Percentiles rank a stretch among this genome's conserved stretches.
Evolutionary conservation across 495 filamentous ascomycete species (phyloP).

Genomic region (Aspergillus indologenus): DNA sequence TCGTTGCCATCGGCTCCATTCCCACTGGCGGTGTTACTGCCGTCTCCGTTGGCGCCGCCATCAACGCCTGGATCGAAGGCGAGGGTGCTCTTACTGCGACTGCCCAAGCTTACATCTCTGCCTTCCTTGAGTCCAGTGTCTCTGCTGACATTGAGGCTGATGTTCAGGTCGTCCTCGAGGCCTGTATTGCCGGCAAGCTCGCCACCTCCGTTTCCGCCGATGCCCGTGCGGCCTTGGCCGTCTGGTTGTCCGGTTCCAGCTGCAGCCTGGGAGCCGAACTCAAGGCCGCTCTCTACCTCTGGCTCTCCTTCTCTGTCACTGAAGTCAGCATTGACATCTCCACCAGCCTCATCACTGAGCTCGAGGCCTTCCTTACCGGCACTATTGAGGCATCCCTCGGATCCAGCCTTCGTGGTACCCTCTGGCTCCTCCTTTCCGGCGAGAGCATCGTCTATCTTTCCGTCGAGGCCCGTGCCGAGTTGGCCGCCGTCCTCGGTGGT

Average conservation of each 20-base stretch:
- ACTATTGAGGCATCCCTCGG: conserved; percentile 30
- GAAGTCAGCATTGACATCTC: conserved; percentile 31
- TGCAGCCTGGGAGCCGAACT: conserved; percentile 41
- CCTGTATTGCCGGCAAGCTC: conserved; percentile 33
- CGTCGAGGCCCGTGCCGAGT: conserved; percentile 36
- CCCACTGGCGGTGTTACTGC: conserved; percentile 31
- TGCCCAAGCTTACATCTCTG: conserved; percentile 34
- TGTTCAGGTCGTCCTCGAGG: conserved; percentile 30
- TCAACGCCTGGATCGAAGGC: conserved; percentile 32
- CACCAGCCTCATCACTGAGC: conserved; percentile 27
- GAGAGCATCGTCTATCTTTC: conserved; percentile 36
- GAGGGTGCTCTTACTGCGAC: conserved; percentile 28
- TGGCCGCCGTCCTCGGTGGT: conserved; percentile 42
- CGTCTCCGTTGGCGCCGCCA: conserved; percentile 37
- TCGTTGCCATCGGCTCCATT: conserved; percentile 29
- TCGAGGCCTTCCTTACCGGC: conserved; percentile 31
- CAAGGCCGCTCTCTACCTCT: conserved; percentile 42
- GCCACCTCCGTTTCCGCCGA: conserved; percentile 30
- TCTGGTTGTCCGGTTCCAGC: conserved; percentile 37
- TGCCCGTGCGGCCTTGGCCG: conserved; percentile 33
- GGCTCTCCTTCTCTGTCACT: conserved; percentile 34
- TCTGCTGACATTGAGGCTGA: conserved; percentile 28
- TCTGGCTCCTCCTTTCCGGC: conserved; percentile 34
- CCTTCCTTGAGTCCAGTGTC: conserved; percentile 35
- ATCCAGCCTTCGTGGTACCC: conserved; percentile 33